A percentile compares a stretch with the other conserved stretches of the same genome.
These are phyloP conservation scores for Kwoniella dejecticola DNA, from an alignment of 768 basidiomycete genomes.

Conservation along the genomic window DNA sequence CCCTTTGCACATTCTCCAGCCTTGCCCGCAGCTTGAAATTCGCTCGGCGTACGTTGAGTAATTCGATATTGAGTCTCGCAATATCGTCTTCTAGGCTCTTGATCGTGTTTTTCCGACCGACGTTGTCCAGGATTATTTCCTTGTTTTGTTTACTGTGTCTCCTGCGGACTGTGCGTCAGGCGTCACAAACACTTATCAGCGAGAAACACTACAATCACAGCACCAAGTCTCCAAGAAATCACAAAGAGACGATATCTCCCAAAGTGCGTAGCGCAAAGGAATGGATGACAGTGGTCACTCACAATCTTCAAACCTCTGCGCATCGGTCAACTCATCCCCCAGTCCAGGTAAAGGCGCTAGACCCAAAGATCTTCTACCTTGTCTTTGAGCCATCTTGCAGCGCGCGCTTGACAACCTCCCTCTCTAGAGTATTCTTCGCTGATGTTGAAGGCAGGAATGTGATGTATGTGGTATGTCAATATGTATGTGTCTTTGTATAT, in stretches of 20 bases:
- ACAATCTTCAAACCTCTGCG: slow-evolving; percentile 29
- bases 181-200: too few species aligned
- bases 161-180: slow-evolving; percentile 36
- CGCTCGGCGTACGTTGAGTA: slow-evolving; percentile 27
- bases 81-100: slow-evolving; percentile 35
- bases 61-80: slow-evolving; percentile 21
- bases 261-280: too few species aligned
- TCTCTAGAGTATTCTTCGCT: too few species aligned
- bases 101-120: slow-evolving; percentile 22
- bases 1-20: slow-evolving; percentile 16
- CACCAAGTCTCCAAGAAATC: not conserved
- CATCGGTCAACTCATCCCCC: slow-evolving; percentile 8
- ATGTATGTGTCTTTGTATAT: too few species aligned
- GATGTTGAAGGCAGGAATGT: too few species aligned
- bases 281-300: slow-evolving; percentile 11
- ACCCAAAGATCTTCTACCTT: slow-evolving; percentile 23
- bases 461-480: too few species aligned
- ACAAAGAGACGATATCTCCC: not conserved
- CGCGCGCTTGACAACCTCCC: too few species aligned
- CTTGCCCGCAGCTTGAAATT: slow-evolving; percentile 22
- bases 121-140: slow-evolving; percentile 38
- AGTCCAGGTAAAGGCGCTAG: slow-evolving; percentile 12
- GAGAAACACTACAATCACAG: slow-evolving; percentile 11
- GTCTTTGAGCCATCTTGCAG: slow-evolving; percentile 23
- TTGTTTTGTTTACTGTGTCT: slow-evolving; percentile 44